These are phyloP conservation scores for Astragalus membranaceus DNA, from an alignment of 306 rosid genomes.

Conservation along the genomic window DNA sequence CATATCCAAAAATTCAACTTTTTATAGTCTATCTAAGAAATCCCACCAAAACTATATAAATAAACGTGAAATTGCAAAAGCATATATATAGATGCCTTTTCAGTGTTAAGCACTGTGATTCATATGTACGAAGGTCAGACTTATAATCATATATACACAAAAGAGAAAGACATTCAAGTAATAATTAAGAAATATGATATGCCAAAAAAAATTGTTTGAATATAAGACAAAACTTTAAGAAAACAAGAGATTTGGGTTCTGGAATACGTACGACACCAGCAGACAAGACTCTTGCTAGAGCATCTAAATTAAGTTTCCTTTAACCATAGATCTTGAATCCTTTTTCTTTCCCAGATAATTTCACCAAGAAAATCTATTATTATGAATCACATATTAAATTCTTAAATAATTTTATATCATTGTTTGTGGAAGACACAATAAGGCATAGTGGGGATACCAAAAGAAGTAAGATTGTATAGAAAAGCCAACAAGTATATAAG, in stretches of 20 bases:
- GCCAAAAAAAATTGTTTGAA: conserved; percentile 4
- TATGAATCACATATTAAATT: not conserved
- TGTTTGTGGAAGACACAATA: conserved; percentile 17
- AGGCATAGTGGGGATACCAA: conserved; percentile 8
- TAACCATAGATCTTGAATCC: not conserved
- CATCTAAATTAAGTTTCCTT: not conserved
- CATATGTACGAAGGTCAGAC: not conserved
- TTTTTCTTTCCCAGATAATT: not conserved
- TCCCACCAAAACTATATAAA: too few species aligned
- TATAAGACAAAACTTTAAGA: conserved; percentile 24
- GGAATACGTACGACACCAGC: not conserved
- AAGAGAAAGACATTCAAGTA: conserved; percentile 1
- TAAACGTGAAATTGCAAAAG: too few species aligned
- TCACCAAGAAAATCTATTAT: not conserved
- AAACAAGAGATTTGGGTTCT: conserved; percentile 9
- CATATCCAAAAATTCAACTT: too few species aligned
- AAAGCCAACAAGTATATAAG: conserved; percentile 3
- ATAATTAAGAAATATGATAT: not conserved
- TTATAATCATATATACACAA: not conserved
- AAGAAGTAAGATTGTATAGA: conserved; percentile 27
- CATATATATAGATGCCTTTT: too few species aligned
- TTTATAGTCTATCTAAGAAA: too few species aligned
- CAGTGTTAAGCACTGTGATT: too few species aligned
- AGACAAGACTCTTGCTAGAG: too few species aligned
- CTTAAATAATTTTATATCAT: not conserved